Evolutionary conservation across 2,329 filamentous ascomycete species (phyloP).

Genomic region (Aaosphaeria arxii): DNA sequence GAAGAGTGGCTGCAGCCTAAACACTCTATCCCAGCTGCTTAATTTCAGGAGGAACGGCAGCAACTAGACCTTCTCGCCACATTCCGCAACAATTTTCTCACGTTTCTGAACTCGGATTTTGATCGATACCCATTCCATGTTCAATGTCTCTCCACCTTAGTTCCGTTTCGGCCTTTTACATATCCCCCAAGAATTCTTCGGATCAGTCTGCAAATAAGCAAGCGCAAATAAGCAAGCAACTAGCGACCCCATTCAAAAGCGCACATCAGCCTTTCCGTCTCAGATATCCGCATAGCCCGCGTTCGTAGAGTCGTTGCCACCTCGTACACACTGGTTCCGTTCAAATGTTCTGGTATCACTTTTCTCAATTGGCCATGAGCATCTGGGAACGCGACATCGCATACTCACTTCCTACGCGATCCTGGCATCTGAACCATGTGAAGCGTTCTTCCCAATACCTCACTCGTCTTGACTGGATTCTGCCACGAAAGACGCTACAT

Average conservation of each 20-base stretch:
- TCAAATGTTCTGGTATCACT: background rate
- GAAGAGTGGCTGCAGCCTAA: constrained; percentile 81
- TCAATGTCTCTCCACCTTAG: background rate
- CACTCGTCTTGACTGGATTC: too few relatives aligned
- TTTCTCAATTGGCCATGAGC: too few relatives aligned
- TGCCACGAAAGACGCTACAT: too few relatives aligned
- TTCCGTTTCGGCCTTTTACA: background rate
- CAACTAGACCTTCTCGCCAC: constrained; percentile 24
- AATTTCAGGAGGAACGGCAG: constrained; percentile 73
- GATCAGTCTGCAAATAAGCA: background rate
- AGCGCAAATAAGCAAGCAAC: background rate
- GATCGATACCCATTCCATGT: background rate
- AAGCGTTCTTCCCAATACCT: too few relatives aligned
- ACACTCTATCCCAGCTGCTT: constrained; percentile 80
- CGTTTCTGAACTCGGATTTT: background rate
- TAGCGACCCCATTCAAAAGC: background rate
- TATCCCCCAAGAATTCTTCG: background rate
- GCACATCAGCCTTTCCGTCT: background rate
- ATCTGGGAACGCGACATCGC: too few relatives aligned
- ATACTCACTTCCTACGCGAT: too few relatives aligned
- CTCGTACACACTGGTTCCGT: background rate
- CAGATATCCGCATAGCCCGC: background rate
- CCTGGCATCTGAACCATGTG: too few relatives aligned
- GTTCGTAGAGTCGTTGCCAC: background rate
- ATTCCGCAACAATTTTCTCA: background rate